Conservation (phyloP, 2,329 filamentous ascomycete species). For the Colletotrichum brevisporum region DNA sequence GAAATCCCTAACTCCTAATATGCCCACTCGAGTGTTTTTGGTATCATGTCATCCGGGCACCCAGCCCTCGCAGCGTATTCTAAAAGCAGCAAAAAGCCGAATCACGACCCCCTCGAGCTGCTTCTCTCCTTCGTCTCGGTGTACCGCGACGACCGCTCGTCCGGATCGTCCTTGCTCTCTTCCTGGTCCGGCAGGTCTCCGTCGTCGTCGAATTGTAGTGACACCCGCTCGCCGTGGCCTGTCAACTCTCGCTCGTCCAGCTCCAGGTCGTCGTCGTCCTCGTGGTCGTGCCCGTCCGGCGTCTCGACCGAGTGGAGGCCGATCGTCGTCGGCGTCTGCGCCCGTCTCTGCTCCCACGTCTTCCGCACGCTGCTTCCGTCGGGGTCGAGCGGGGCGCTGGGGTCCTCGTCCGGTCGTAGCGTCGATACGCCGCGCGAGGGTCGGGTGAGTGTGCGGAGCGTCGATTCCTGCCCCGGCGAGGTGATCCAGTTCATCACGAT, state of each 20-base stretch:
- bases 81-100: background rate
- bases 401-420: constrained; percentile 20
- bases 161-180: background rate
- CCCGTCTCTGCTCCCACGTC: constrained; percentile 19
- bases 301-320: background rate
- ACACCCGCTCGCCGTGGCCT: background rate
- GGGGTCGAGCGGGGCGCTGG: constrained; percentile 18
- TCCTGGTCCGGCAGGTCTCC: background rate
- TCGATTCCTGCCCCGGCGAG: constrained; percentile 26
- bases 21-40: background rate
- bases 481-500: constrained; percentile 37
- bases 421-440: constrained; percentile 19
- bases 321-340: constrained; percentile 3
- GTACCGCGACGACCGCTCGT: background rate
- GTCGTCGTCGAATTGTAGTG: background rate
- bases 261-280: background rate
- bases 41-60: constrained; percentile 17
- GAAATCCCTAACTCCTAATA: background rate
- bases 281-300: background rate
- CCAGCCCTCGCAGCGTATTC: background rate
- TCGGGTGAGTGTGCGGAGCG: constrained; percentile 23
- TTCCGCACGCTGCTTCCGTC: constrained; percentile 25
- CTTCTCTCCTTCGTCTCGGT: background rate
- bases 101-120: background rate
- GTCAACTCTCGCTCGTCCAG: background rate